phyloP scores from a whole-genome alignment of 805 yeast species.

The Wickerhamomyces alni region DNA sequence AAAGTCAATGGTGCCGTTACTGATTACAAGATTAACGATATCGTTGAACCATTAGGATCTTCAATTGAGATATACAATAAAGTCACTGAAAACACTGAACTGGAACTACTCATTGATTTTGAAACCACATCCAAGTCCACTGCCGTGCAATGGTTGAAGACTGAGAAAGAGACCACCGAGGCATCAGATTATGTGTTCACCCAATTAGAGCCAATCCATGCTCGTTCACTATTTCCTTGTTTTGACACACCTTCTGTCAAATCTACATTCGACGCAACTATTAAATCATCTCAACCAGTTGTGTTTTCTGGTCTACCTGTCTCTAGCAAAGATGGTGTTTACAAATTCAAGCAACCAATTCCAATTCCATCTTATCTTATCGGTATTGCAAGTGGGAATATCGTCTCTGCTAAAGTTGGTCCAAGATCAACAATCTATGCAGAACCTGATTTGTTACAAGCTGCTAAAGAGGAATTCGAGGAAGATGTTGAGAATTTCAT shows the following conservation, averaged over 20 bases:
- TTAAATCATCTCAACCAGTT: conserved; percentile 60
- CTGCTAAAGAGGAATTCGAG: conserved; percentile 75
- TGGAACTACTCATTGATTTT: conserved; percentile 41
- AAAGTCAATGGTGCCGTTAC: conserved; percentile 13
- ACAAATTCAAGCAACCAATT: conserved; percentile 60
- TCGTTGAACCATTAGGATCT: conserved; percentile 55
- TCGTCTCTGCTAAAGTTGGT: conserved; percentile 62
- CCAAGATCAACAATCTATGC: conserved; percentile 82
- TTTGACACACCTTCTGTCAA: conserved; percentile 89
- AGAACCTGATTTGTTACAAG: conserved; percentile 63
- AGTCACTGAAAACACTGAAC: conserved; percentile 3
- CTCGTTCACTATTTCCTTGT: conserved; percentile 81
- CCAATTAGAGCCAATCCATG: conserved; percentile 89
- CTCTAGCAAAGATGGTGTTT: conserved; percentile 21
- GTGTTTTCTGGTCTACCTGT: conserved; percentile 63
- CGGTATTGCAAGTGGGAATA: conserved; percentile 81
- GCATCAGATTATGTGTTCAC: conserved; percentile 54
- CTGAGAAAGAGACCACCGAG: conserved; percentile 68
- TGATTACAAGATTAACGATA: conserved; percentile 27
- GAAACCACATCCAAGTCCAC: conserved; percentile 72
- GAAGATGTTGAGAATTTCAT: conserved; percentile 78
- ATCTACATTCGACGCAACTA: conserved; percentile 51
- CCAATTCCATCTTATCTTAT: conserved; percentile 85
- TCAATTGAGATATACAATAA: conserved; percentile 31
- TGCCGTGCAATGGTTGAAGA: conserved; percentile 76